A percentile compares a stretch with the other conserved stretches of the same genome.
Evolutionary conservation across 2,329 filamentous ascomycete genomes (phyloP).

Genomic region (Bipolaris sorokiniana): DNA sequence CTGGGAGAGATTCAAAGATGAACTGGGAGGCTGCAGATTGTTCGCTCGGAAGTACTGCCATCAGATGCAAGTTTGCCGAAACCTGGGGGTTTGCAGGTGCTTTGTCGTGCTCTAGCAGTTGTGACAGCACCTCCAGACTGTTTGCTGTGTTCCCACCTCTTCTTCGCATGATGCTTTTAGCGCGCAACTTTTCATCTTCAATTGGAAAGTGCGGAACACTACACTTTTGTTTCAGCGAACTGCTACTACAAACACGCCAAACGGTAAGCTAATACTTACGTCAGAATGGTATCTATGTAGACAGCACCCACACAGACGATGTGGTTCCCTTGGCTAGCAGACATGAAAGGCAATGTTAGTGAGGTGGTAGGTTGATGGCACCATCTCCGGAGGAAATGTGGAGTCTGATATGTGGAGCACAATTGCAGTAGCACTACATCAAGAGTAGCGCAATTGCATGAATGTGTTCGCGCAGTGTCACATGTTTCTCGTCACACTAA

Average conservation of each 20-base stretch:
- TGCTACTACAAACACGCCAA: background rate
- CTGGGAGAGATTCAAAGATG: slow-evolving; percentile 61
- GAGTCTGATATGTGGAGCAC: slow-evolving; percentile 10
- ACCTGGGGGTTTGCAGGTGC: background rate
- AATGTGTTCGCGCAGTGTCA: slow-evolving; percentile 2
- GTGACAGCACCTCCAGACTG: slow-evolving; percentile 71
- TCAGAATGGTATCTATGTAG: slow-evolving; percentile 70
- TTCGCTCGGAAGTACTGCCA: slow-evolving; percentile 60
- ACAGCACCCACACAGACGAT: slow-evolving; percentile 71
- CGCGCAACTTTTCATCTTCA: slow-evolving; percentile 76
- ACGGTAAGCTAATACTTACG: background rate
- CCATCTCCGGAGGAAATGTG: background rate
- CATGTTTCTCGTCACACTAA: background rate
- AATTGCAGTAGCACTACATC: slow-evolving; percentile 7
- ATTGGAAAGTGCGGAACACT: slow-evolving; percentile 70
- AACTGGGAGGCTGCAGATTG: slow-evolving; percentile 59
- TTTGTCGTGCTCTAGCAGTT: slow-evolving; percentile 48
- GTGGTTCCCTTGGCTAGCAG: slow-evolving; percentile 45
- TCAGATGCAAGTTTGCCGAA: slow-evolving; percentile 43
- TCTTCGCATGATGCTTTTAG: slow-evolving; percentile 63
- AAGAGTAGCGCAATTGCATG: slow-evolving; percentile 3
- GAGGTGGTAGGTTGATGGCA: background rate
- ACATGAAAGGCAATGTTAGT: background rate
- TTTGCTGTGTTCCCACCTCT: slow-evolving; percentile 78
- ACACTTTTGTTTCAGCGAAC: background rate